Evolutionary conservation across 192 early-diverging fungal species (phyloP).

Genomic region (Geranomyces variabilis): DNA sequence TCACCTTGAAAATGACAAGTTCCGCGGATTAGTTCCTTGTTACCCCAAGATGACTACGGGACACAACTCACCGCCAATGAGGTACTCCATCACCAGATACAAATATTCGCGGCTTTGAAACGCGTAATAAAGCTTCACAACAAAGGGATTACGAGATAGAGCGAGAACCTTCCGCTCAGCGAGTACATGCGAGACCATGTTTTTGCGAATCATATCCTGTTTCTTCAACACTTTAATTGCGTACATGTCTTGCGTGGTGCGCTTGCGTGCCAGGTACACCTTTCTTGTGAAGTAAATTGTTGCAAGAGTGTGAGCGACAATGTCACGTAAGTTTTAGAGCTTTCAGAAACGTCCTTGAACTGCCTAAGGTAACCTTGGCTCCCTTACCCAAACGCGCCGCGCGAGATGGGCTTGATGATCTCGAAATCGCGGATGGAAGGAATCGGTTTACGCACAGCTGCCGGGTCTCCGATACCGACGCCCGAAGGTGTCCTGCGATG

Average conservation of each 20-base stretch:
- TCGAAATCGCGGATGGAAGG: constrained; percentile 92
- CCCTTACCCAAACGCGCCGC: constrained; percentile 85
- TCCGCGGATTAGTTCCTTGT: neutral
- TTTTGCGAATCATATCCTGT: constrained; percentile 92
- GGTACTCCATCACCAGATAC: constrained; percentile 90
- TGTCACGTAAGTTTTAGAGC: neutral
- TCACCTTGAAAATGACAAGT: constrained; percentile 51
- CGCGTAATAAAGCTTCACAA: constrained; percentile 91
- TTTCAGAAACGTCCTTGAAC: neutral
- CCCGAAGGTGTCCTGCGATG: constrained; percentile 30
- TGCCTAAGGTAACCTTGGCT: neutral
- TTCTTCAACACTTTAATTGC: constrained; percentile 94
- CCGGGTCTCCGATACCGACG: neutral
- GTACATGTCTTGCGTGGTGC: constrained; percentile 83
- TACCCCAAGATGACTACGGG: too few species aligned
- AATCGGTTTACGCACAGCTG: constrained; percentile 54
- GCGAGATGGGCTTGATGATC: constrained; percentile 90
- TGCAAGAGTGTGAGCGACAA: constrained; percentile 9
- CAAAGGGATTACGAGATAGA: constrained; percentile 78
- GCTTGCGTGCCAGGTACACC: constrained; percentile 84
- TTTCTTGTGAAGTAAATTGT: constrained; percentile 53
- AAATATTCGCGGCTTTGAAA: constrained; percentile 87
- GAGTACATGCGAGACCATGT: constrained; percentile 91
- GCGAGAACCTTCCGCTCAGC: constrained; percentile 86
- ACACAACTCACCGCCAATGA: constrained; percentile 69